Percentiles rank a stretch among this genome's conserved stretches.
Evolutionary conservation across 2,329 filamentous ascomycete genomes (phyloP).

Genomic region (Arthrobotrys megalospora): DNA sequence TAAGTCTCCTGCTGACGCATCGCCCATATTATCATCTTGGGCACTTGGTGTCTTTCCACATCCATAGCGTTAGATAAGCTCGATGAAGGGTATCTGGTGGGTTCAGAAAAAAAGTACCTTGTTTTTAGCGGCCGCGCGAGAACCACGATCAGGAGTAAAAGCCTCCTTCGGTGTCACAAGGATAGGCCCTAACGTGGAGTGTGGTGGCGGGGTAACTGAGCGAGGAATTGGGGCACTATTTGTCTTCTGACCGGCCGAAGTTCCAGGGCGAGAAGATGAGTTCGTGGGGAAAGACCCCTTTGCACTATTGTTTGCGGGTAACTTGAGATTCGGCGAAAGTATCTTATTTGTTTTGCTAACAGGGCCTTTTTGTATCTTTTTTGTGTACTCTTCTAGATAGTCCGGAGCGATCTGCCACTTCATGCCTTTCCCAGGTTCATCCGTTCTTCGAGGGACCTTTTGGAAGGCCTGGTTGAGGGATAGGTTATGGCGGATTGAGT

Average conservation of each 20-base stretch:
- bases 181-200: slow-evolving; percentile 67
- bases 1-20: slow-evolving; percentile 38
- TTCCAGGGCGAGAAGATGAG: slow-evolving; percentile 62
- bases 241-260: slow-evolving; percentile 51
- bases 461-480: slow-evolving; percentile 95
- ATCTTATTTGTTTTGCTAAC: slow-evolving; percentile 60
- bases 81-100: not conserved
- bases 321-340: slow-evolving; percentile 59
- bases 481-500: slow-evolving; percentile 96
- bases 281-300: slow-evolving; percentile 26
- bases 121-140: slow-evolving; percentile 62
- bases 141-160: slow-evolving; percentile 73
- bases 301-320: slow-evolving; percentile 16
- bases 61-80: slow-evolving; percentile 64
- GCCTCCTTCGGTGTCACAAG: slow-evolving; percentile 70
- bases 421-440: slow-evolving; percentile 98
- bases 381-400: slow-evolving; percentile 87
- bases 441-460: slow-evolving; percentile 90
- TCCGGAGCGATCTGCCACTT: slow-evolving; percentile 96
- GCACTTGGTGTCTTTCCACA: slow-evolving; percentile 61
- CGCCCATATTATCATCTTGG: slow-evolving; percentile 60
- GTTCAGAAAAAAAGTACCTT: slow-evolving; percentile 63
- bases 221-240: slow-evolving; percentile 42
- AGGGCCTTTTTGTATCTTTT: slow-evolving; percentile 70
- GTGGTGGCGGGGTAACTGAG: slow-evolving; percentile 66